phyloP scores from a whole-genome alignment of 2,329 filamentous ascomycete genomes.

The Exophiala xenobiotica region DNA sequence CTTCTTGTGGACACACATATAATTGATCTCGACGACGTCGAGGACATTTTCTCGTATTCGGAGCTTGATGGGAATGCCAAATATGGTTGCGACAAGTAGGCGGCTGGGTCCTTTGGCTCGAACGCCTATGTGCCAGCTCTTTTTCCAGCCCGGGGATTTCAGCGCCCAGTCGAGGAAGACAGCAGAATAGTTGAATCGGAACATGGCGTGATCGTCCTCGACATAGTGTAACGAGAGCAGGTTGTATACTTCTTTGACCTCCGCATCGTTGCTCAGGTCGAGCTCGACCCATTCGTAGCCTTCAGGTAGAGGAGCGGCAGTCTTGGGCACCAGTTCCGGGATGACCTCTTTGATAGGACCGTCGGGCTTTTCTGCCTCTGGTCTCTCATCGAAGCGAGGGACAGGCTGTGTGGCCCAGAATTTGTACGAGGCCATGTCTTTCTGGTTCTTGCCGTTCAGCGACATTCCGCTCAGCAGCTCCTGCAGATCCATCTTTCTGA shows the following conservation, averaged over 20 bases:
- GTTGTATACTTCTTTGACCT: constrained; percentile 87
- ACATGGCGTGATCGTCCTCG: constrained; percentile 94
- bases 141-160: constrained; percentile 90
- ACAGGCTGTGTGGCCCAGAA: constrained; percentile 99
- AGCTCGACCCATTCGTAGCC: constrained; percentile 95
- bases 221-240: constrained; percentile 92
- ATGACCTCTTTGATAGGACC: constrained; percentile 82
- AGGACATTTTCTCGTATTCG: constrained; percentile 74
- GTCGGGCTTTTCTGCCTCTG: constrained; percentile 60
- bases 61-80: constrained; percentile 81
- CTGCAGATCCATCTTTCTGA: constrained; percentile 50
- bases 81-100: constrained; percentile 94
- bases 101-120: constrained; percentile 71
- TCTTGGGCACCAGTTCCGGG: constrained; percentile 73
- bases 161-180: constrained; percentile 92
- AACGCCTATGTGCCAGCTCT: constrained; percentile 93
- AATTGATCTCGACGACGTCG: constrained; percentile 90
- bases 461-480: constrained; percentile 57
- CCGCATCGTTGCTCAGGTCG: constrained; percentile 73
- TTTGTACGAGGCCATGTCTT: constrained; percentile 96
- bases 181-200: constrained; percentile 92
- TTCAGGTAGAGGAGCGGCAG: constrained; percentile 70
- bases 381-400: constrained; percentile 69
- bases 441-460: constrained; percentile 79
- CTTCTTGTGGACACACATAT: constrained; percentile 97